Conservation (phyloP, 2,329 filamentous ascomycete genomes). For the Akanthomyces uredinophilus region DNA sequence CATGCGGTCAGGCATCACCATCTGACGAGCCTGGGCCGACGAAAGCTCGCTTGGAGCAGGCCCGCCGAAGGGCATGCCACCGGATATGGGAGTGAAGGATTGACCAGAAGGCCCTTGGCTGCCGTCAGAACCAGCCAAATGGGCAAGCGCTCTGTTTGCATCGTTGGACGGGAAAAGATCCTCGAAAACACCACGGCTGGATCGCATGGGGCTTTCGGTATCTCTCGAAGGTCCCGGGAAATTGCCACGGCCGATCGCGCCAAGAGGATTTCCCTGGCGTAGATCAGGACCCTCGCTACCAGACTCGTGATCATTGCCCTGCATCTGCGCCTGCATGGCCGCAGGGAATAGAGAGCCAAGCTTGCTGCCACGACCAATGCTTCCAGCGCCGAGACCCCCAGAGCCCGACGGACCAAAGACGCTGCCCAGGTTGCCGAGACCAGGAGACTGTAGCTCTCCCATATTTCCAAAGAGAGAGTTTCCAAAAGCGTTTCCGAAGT, state of each 20-base stretch:
- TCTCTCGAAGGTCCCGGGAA: constrained; percentile 52
- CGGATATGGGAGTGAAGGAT: constrained; percentile 32
- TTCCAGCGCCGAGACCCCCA: constrained; percentile 53
- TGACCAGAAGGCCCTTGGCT: constrained; percentile 18
- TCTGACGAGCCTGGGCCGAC: constrained; percentile 71
- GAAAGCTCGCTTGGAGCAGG: constrained; percentile 42
- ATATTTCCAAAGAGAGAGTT: constrained; percentile 75
- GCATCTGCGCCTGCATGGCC: constrained; percentile 89
- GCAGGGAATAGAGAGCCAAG: constrained; percentile 81
- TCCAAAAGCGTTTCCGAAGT: constrained; percentile 60
- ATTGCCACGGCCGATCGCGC: constrained; percentile 60
- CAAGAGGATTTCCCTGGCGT: constrained; percentile 57
- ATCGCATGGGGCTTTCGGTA: constrained; percentile 54
- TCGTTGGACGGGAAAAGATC: constrained; percentile 44
- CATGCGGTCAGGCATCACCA: constrained; percentile 99
- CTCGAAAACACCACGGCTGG: constrained; percentile 51
- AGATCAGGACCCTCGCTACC: constrained; percentile 53
- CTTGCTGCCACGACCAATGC: constrained; percentile 72
- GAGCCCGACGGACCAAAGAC: constrained; percentile 63
- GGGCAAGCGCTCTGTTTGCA: constrained; percentile 22
- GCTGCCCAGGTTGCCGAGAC: constrained; percentile 60
- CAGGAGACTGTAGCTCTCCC: constrained; percentile 72
- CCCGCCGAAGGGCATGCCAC: constrained; percentile 31
- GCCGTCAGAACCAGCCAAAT: constrained; percentile 20
- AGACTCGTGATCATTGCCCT: constrained; percentile 63